Evolutionary conservation across 192 early-diverging fungal species (phyloP), one percentile per base, ranked within the genome.

Genomic region (Kickxella alabastrina): DNA sequence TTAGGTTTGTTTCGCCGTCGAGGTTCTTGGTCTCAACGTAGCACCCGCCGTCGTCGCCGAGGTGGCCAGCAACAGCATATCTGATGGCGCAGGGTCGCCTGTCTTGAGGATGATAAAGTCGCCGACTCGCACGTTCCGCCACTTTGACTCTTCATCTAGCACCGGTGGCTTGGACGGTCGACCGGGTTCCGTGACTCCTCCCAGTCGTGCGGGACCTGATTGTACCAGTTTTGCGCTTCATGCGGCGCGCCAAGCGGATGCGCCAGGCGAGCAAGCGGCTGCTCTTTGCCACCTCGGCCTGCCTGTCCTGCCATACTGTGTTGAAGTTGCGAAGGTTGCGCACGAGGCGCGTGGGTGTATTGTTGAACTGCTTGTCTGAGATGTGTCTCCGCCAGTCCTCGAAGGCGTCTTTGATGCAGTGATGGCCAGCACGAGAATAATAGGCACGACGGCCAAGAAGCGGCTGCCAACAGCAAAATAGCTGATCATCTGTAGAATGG

Each of bases 1-100:
- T 98, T 6, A 98, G 66, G 58, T 98, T 98, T n/a, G 95, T 98
- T 68, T 98, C 95, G 29, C 95, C 95, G 53, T 98, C 95, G 43
- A 98, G 62, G 64, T 95, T 92, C 60, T 91, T 93, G 6, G 95
- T 98, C 66, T 96, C 95, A 15, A 94, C 81, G 62, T 86, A 95
- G 58, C 90, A 92, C 10, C 82, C 59, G 12, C 79, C 80, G 36
- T 91, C 87, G 4, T 80, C 80, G 90, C 88, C 6, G 85, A 85
- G 3, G 91, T 88, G 3, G 90, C 80, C 24, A 95, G 57, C 31
- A 95, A 78, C 21, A 93, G 69, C 26, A 90, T 76, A 52, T 95
- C 93, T 0, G 93, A 88, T 0, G 93, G 93, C 14, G 91, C 83
- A 6, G 80, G 77, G 51, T 95, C 89, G 54, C 88, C 83, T 53